phyloP scores from a whole-genome alignment of 2,329 filamentous ascomycete genomes.

The Tricladium varicosporioides region DNA sequence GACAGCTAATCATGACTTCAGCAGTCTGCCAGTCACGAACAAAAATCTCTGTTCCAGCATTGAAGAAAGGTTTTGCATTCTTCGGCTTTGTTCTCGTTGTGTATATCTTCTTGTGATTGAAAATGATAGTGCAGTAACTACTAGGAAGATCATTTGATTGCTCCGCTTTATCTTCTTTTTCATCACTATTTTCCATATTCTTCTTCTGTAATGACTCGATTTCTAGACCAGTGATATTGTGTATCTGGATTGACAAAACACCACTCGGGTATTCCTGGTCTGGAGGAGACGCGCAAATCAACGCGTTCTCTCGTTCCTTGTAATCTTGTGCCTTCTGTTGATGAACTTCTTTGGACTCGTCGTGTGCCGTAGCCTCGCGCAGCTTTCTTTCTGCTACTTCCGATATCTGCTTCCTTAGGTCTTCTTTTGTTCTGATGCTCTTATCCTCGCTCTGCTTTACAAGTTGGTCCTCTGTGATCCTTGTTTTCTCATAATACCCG shows the following conservation, averaged over 20 bases:
- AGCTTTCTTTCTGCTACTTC: constrained; percentile 58
- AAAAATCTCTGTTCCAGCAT: constrained; percentile 72
- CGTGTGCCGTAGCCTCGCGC: constrained; percentile 57
- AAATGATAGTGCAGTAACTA: constrained; percentile 69
- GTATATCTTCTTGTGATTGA: constrained; percentile 70
- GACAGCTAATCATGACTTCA: constrained; percentile 66
- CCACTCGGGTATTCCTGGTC: constrained; percentile 61
- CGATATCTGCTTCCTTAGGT: constrained; percentile 57
- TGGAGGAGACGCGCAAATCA: constrained; percentile 68
- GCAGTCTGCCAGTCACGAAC: constrained; percentile 65
- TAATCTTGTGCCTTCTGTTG: constrained; percentile 69
- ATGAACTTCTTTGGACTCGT: constrained; percentile 57
- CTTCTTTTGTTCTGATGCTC: constrained; percentile 54
- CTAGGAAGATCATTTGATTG: constrained; percentile 63
- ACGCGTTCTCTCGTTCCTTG: constrained; percentile 56
- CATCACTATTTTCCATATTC: constrained; percentile 24
- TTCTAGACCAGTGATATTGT: constrained; percentile 30
- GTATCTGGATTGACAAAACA: constrained; percentile 46
- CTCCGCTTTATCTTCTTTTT: constrained; percentile 59
- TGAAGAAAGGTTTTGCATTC: constrained; percentile 76
- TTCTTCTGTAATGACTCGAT: constrained; percentile 25
- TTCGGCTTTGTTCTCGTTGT: constrained; percentile 74
- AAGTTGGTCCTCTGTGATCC: constrained; percentile 61
- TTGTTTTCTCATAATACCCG: constrained; percentile 68
- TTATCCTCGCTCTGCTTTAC: constrained; percentile 58